Conservation (phyloP, 164 flowering plant species). For the Chimonanthus praecox region DNA sequence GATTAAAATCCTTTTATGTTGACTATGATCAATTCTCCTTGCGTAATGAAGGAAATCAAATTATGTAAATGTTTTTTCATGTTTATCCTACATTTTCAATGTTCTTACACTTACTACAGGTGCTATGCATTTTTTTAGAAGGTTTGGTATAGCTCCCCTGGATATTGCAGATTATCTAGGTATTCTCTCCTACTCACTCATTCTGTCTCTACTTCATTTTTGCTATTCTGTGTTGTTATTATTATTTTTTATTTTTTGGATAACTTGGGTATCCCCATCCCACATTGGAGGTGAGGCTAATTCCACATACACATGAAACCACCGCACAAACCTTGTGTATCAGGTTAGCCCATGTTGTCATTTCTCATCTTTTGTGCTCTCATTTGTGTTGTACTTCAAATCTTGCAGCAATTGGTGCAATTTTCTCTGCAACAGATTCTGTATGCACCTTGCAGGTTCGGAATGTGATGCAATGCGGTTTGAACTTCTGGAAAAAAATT, state of each 20-base stretch:
- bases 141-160: constrained; percentile 53
- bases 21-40: neutral
- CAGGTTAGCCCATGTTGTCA: neutral
- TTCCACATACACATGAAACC: too few species aligned
- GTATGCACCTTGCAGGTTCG: constrained; percentile 82
- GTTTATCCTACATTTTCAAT: neutral
- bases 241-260: too few species aligned
- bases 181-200: constrained; percentile 17
- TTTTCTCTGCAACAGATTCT: constrained; percentile 86
- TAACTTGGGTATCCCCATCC: too few species aligned
- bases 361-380: constrained; percentile 8
- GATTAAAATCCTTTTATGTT: too few species aligned
- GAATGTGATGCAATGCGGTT: constrained; percentile 3
- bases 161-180: constrained; percentile 80
- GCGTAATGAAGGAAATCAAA: neutral
- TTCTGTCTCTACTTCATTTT: neutral
- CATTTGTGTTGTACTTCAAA: constrained; percentile 9
- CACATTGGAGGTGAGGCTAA: too few species aligned
- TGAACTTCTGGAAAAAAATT: neutral
- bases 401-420: constrained; percentile 65
- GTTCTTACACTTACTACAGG: constrained; percentile 33
- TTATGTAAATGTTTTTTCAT: neutral
- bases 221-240: neutral
- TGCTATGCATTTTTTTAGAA: constrained; percentile 49
- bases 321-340: too few species aligned